Base-by-base conservation (phyloP, 2,329 filamentous ascomycete genomes). In the Orbilia brochopaga region DNA sequence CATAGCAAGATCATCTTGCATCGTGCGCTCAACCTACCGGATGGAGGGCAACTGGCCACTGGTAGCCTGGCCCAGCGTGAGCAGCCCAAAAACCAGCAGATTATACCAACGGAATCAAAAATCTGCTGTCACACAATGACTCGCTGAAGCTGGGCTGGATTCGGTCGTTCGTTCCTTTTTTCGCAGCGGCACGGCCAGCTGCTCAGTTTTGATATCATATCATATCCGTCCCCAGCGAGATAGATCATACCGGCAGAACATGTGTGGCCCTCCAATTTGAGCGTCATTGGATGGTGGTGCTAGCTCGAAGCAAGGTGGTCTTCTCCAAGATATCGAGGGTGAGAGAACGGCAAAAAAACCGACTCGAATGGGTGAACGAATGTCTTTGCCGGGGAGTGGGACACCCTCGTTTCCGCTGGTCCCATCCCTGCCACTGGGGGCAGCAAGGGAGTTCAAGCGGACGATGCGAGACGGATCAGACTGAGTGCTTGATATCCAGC, bases 231-330 rank as follows among this genome's bases (percentile, higher is more conserved):
- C 55, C 54, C 35, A 17, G 46, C 37, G 52, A 37, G 19, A 23
- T 48, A 15, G 44, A 48, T 19, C n/a, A 10, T 57, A 53, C 23
- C 50, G 67, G 40, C 54, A 61, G 67, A 65, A 70, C 66, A 63
- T 62, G 65, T 69, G 66, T 64, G 61, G 52, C 67, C 60, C 60
- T 72, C 64, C 67, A 72, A 65, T 72, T 65, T 72, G 60, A 60
- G 60, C 44, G 19, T 23, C 44, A 48, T 48, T 48, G 44, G 44
- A 48, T 48, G 21, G 17, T 48, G 44, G 44, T 48, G 19, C 44
- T 48, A 48, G 44, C 44, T 17, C 50, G 40, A 55, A 48, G 60
- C 51, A 64, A 65, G 60, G 67, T 72, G 67, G 44, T 48, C 44
- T 69, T 53, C 57, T 37, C 58, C 40, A 69, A 56, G 40, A 46